Conservation (phyloP, 2,329 filamentous ascomycete species). For the Rosellinia necatrix region DNA sequence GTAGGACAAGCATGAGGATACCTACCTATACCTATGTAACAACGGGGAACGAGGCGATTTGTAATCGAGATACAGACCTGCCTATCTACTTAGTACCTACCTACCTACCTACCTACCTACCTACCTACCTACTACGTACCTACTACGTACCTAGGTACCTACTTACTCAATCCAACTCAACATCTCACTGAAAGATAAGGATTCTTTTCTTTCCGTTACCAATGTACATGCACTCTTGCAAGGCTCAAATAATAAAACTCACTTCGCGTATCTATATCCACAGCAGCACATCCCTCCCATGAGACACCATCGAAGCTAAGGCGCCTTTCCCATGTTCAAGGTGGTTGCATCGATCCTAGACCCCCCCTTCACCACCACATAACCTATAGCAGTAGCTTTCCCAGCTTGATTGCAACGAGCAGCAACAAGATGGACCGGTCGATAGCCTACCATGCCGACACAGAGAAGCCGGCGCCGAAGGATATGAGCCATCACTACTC, state of each 20-base stretch:
- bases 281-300: no score
- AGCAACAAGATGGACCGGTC: slow-evolving; percentile 34
- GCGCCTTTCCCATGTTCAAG: neutral
- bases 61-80: slow-evolving; percentile 17
- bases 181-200: no score
- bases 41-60: slow-evolving; percentile 16
- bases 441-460: slow-evolving; percentile 22
- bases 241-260: no score
- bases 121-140: neutral
- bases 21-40: no score
- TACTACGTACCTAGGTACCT: no score
- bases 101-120: neutral
- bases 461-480: slow-evolving; percentile 55
- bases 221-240: no score
- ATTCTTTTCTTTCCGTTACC: no score
- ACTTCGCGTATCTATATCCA: no score
- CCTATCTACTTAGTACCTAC: neutral
- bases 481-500: slow-evolving; percentile 84
- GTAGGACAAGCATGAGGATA: no score
- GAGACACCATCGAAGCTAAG: no score
- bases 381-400: neutral
- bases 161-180: no score
- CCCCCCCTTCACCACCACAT: neutral
- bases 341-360: neutral
- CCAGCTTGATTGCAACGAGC: neutral